A percentile compares a stretch with the other conserved stretches of the same genome.
These are phyloP conservation scores for Cryptococcus sp. DNA, from an alignment of 1,284 basidiomycete genomes.

Conservation along the genomic window DNA sequence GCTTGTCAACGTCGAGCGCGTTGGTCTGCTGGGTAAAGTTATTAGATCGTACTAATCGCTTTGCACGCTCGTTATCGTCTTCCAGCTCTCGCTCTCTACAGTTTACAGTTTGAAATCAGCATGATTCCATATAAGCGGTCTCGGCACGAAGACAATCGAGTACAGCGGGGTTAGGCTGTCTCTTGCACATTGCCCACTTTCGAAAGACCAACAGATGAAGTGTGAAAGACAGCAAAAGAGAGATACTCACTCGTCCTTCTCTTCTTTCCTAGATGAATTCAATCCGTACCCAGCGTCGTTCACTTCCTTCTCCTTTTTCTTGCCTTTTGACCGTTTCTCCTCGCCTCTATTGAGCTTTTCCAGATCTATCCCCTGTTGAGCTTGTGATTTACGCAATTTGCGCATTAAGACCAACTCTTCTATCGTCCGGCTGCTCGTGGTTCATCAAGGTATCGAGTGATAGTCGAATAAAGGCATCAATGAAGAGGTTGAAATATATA, in stretches of 20 bases:
- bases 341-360: slow-evolving; percentile 77
- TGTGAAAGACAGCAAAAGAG: not conserved
- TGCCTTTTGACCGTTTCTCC: slow-evolving; percentile 65
- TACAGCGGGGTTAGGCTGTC: no score
- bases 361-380: slow-evolving; percentile 77
- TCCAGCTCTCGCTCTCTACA: slow-evolving; percentile 49
- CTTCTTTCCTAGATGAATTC: slow-evolving; percentile 18
- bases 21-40: slow-evolving; percentile 98
- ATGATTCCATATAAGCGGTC: not conserved
- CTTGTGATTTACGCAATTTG: slow-evolving; percentile 67
- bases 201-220: not conserved
- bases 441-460: no score
- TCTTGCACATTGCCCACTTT: no score
- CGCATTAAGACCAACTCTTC: slow-evolving; percentile 83
- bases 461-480: not conserved
- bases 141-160: no score
- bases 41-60: slow-evolving; percentile 72
- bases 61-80: slow-evolving; percentile 66
- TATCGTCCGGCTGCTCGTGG: slow-evolving; percentile 54
- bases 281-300: slow-evolving; percentile 4
- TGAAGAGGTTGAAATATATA: not conserved
- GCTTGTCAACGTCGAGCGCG: slow-evolving; percentile 92
- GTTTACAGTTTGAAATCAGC: not conserved
- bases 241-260: slow-evolving; percentile 47
- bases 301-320: slow-evolving; percentile 59